Evolutionary conservation across 306 rosid genomes (phyloP).

Genomic region (Medicago lupulina): DNA sequence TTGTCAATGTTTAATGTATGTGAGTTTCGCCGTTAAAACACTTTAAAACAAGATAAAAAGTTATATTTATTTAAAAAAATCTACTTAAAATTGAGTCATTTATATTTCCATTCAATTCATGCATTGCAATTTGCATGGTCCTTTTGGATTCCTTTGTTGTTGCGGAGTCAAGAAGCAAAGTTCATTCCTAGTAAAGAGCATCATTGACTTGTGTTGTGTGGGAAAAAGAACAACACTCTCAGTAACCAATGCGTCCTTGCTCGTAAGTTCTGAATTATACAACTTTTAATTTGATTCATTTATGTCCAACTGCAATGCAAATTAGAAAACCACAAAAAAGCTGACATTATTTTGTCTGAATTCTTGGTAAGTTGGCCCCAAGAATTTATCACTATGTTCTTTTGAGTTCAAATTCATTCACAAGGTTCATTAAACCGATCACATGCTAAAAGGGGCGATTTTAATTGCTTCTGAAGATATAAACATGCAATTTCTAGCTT

Average conservation of each 20-base stretch:
- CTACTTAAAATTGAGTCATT: neutral
- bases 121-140: conserved; percentile 34
- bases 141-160: conserved; percentile 43
- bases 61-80: neutral
- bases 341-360: conserved; percentile 60
- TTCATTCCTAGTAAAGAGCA: conserved; percentile 49
- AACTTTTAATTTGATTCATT: conserved; percentile 38
- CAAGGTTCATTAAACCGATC: conserved; percentile 47
- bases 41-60: too few relatives aligned
- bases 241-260: conserved; percentile 37
- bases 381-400: conserved; percentile 52
- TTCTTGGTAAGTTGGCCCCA: conserved; percentile 49
- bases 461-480: conserved; percentile 39
- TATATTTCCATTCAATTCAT: neutral
- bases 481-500: conserved; percentile 1
- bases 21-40: too few relatives aligned
- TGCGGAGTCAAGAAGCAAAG: conserved; percentile 86
- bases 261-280: conserved; percentile 51
- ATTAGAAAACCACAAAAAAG: conserved; percentile 39
- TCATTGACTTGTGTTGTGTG: conserved; percentile 57
- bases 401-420: conserved; percentile 44
- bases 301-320: conserved; percentile 14
- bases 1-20: too few relatives aligned
- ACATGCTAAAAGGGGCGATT: conserved; percentile 48
- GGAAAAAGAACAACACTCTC: conserved; percentile 46